Conservation (phyloP, 345 rosid genomes). For the Populus simonii region DNA sequence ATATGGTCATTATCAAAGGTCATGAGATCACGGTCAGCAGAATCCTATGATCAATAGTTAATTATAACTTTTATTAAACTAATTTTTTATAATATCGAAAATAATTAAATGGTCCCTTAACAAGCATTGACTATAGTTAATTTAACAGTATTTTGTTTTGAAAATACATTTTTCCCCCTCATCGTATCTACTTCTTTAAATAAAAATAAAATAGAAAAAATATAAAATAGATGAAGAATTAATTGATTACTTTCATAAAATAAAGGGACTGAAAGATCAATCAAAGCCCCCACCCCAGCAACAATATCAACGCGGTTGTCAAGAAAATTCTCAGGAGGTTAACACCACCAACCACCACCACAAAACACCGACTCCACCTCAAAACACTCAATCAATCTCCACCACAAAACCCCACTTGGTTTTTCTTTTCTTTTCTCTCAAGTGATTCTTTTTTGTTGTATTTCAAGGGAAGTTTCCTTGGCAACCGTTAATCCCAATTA, state of each 20-base stretch:
- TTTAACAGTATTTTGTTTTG: no score
- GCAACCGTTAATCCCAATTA: not conserved
- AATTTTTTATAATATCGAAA: no score
- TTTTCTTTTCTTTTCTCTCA: conserved; percentile 1
- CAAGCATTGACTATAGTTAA: no score
- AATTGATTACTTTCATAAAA: no score
- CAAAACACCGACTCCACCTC: not conserved
- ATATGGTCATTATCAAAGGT: conserved; percentile 3
- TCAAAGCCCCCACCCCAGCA: no score
- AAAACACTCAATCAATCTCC: conserved; percentile 18
- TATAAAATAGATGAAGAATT: not conserved
- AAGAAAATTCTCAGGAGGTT: not conserved
- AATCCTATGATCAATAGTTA: conserved; percentile 17
- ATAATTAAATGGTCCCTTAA: no score
- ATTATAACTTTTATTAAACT: no score
- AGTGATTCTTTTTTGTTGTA: not conserved
- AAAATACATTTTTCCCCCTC: no score
- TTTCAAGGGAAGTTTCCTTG: not conserved
- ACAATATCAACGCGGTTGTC: not conserved
- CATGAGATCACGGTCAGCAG: conserved; percentile 15
- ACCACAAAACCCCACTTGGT: conserved; percentile 18
- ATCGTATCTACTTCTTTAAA: no score
- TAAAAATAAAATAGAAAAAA: not conserved
- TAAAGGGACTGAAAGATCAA: no score
- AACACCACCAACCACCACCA: conserved; percentile 18